A percentile compares a stretch with the other conserved stretches of the same genome.
Evolutionary conservation across 2,329 filamentous ascomycete genomes (phyloP).

Genomic region (Epichloe festucae): DNA sequence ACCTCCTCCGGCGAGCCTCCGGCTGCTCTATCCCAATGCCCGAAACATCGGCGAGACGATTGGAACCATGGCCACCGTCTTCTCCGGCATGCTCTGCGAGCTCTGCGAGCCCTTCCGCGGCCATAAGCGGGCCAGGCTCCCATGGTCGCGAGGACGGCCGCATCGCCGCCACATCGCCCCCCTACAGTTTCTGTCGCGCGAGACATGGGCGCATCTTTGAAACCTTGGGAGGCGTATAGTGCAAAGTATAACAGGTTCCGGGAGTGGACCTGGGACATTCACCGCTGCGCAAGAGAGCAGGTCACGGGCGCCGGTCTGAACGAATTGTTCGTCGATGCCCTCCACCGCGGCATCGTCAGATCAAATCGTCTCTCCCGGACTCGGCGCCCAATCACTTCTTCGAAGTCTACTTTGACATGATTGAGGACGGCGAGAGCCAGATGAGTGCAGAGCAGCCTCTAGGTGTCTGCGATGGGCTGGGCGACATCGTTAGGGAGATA

Average conservation of each 20-base stretch:
- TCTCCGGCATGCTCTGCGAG: conserved; percentile 6
- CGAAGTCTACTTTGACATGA: conserved; percentile 3
- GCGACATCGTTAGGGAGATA: background rate
- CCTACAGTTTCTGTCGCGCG: conserved; percentile 7
- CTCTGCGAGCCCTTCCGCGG: conserved; percentile 6
- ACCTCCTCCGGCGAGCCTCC: background rate
- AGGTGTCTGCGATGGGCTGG: conserved; percentile 2
- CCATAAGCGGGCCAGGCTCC: conserved; percentile 4
- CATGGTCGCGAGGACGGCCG: conserved; percentile 6
- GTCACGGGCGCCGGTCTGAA: conserved; percentile 5
- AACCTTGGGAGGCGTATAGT: conserved; percentile 3
- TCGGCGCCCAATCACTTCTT: background rate
- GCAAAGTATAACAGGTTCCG: conserved; percentile 2
- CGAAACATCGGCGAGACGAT: background rate
- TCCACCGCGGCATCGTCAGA: background rate
- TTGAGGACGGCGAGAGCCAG: conserved; percentile 1
- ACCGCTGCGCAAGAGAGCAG: conserved; percentile 2
- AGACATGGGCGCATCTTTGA: conserved; percentile 6
- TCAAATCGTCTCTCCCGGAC: background rate
- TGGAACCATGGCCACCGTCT: conserved; percentile 3
- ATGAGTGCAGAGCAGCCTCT: background rate
- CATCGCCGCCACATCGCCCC: conserved; percentile 4
- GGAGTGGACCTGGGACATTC: conserved; percentile 6
- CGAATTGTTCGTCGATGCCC: conserved; percentile 3
- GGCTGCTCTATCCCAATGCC: conserved; percentile 5